phyloP scores from a whole-genome alignment of 2,329 filamentous ascomycete species.

The Myotisia sp. region DNA sequence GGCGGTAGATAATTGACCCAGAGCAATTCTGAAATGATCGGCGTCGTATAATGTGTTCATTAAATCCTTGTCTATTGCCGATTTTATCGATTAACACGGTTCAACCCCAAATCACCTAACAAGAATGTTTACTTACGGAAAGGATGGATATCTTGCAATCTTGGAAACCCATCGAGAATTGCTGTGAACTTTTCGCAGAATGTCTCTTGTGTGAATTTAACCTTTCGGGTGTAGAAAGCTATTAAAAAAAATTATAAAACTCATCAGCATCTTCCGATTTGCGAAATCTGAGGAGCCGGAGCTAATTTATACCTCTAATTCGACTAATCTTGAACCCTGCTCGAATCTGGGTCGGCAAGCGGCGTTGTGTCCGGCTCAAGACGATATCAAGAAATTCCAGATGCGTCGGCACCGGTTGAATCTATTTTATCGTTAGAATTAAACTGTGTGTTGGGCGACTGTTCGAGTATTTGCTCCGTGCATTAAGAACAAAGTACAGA shows the following conservation, averaged over 20 bases:
- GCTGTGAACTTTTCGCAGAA: constrained; percentile 84
- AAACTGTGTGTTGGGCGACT: too few relatives aligned
- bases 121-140: constrained; percentile 49
- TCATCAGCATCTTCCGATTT: constrained; percentile 9
- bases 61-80: constrained; percentile 51
- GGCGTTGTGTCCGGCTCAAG: constrained; percentile 79
- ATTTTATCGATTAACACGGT: constrained; percentile 12
- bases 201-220: constrained; percentile 96
- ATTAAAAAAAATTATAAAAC: constrained; percentile 16
- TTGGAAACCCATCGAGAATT: constrained; percentile 85
- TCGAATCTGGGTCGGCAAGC: constrained; percentile 87
- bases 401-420: constrained; percentile 75
- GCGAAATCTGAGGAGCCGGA: background rate
- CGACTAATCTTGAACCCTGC: constrained; percentile 90
- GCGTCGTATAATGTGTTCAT: constrained; percentile 98
- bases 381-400: constrained; percentile 98
- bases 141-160: constrained; percentile 85
- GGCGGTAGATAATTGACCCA: constrained; percentile 88
- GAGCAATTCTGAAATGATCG: constrained; percentile 92
- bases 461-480: too few relatives aligned
- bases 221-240: constrained; percentile 93
- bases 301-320: constrained; percentile 47
- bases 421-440: constrained; percentile 43
- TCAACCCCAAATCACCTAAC: constrained; percentile 12
- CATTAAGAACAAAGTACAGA: too few relatives aligned